phyloP scores from a whole-genome alignment of 768 basidiomycete species.

The Chalciporus pseudorubinellus region DNA sequence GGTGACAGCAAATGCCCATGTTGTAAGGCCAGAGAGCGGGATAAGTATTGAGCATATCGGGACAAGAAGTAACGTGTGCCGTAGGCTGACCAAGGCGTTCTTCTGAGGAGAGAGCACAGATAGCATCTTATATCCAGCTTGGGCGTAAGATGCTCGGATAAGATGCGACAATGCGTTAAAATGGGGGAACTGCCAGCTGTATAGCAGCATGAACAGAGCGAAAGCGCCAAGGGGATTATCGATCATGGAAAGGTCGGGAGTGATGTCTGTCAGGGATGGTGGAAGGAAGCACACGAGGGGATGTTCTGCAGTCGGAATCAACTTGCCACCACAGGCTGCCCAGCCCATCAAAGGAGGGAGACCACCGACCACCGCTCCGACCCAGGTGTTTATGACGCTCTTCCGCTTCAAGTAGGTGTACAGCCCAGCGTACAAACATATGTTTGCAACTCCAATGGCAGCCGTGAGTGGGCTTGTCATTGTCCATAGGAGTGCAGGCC shows the following conservation, averaged over 20 bases:
- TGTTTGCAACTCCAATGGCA: slow-evolving; percentile 76
- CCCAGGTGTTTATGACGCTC: slow-evolving; percentile 86
- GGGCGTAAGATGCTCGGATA: slow-evolving; percentile 83
- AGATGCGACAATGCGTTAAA: slow-evolving; percentile 93
- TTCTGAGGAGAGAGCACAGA: slow-evolving; percentile 71
- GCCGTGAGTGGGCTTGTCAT: slow-evolving; percentile 89
- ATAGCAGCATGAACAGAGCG: slow-evolving; percentile 80
- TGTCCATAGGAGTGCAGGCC: slow-evolving; percentile 72
- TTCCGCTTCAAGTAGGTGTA: slow-evolving; percentile 94
- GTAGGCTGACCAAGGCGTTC: slow-evolving; percentile 82
- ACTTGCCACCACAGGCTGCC: slow-evolving; percentile 86
- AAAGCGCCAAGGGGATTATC: slow-evolving; percentile 83
- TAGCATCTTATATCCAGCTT: slow-evolving; percentile 93
- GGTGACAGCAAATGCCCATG: slow-evolving; percentile 82
- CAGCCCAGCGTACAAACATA: slow-evolving; percentile 83
- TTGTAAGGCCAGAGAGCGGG: slow-evolving; percentile 91
- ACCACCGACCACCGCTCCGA: slow-evolving; percentile 88
- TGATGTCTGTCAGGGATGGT: slow-evolving; percentile 45
- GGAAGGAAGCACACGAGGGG: slow-evolving; percentile 63
- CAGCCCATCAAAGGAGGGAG: slow-evolving; percentile 97
- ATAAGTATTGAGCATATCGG: slow-evolving; percentile 78
- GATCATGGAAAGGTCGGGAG: slow-evolving; percentile 47
- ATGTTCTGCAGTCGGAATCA: slow-evolving; percentile 63
- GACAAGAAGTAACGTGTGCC: slow-evolving; percentile 74
- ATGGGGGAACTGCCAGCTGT: slow-evolving; percentile 98